A percentile compares a stretch with the other conserved stretches of the same genome.
Conservation (phyloP, 2,329 filamentous ascomycete genomes). For the Penicillium frequentans region DNA sequence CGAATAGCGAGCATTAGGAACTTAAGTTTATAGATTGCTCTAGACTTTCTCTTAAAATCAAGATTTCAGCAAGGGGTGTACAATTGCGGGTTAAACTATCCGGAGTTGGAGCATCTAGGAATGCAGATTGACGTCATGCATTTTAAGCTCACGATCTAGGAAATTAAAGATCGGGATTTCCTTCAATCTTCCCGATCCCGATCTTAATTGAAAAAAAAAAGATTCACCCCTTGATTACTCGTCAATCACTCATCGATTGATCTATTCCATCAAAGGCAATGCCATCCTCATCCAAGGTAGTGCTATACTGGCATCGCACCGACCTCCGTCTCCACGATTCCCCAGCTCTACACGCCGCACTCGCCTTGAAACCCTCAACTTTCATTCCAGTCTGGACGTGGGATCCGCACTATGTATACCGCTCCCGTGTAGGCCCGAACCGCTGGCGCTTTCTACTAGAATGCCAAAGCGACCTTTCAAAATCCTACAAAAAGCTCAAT, state of each 20-base stretch:
- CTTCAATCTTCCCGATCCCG: neutral
- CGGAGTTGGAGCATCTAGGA: neutral
- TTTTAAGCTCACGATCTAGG: neutral
- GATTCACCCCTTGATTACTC: neutral
- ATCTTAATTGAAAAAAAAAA: neutral
- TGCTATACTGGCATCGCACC: conserved; percentile 78
- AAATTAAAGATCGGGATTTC: neutral
- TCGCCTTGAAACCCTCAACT: conserved; percentile 66
- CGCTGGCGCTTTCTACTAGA: conserved; percentile 76
- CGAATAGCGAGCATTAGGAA: neutral
- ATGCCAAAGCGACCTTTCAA: conserved; percentile 69
- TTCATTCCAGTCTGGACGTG: conserved; percentile 78
- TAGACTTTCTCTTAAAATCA: neutral
- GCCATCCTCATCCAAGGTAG: conserved; percentile 30
- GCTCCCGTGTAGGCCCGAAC: conserved; percentile 67
- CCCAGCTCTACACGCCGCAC: conserved; percentile 68
- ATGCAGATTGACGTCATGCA: conserved; percentile 9
- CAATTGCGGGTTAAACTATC: neutral
- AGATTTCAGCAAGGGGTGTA: neutral
- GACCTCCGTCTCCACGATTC: conserved; percentile 77
- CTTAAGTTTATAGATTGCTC: neutral
- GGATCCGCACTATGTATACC: conserved; percentile 79
- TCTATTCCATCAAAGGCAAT: conserved; percentile 2
- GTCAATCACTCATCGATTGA: neutral
- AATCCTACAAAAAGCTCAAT: conserved; percentile 68